Base-by-base conservation (phyloP, 2,329 filamentous ascomycete genomes). In the Lasiodiplodia hormozganensis region DNA sequence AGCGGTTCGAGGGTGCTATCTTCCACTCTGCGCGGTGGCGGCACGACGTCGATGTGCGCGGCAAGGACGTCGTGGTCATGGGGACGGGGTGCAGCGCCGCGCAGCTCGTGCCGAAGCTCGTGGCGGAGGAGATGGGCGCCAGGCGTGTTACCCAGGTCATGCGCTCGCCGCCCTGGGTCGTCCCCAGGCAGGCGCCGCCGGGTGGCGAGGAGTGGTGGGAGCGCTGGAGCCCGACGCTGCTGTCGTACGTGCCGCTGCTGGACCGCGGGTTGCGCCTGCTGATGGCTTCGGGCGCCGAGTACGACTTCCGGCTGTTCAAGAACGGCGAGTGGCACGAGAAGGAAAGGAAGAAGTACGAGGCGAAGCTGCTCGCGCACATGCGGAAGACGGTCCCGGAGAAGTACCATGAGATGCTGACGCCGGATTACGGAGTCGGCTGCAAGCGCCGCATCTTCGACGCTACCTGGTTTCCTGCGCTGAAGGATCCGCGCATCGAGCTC, bases 401-500 rank as follows among this genome's bases (percentile, higher is more conserved):
- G 75, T 91, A 90, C 69, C 86, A 88, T 70, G 85, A 88, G 36
- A 82, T 89, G 7, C 75, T 91, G 43, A 87, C 87, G 0, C 89
- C 89, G 0, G 84, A 90, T 62, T 91, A 89, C 68, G 82, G 84
- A 54, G 76, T 90, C 16, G 88, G 88, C 1, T 90, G 88, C 78
- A 91, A 90, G 78, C 80, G 89, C n/a, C 82, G 88, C 16, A 85
- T 91, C 67, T 85, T 86, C 65, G 87, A 90, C 69, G 81, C 83
- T 2, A 81, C 81, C 1, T 91, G 89, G 80, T 82, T 88, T 23
- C 72, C 80, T 16, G 80, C 82, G 51, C 76, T 91, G 47, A 80
- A 88, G 47, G 76, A 84, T 3, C 77, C 83, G 0, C 87, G 87
- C 64, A 80, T 88, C 23, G 82, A 86, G 52, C 76, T 89, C 52